phyloP scores from a whole-genome alignment of 1,284 basidiomycete species.

The Puccinia horiana region DNA sequence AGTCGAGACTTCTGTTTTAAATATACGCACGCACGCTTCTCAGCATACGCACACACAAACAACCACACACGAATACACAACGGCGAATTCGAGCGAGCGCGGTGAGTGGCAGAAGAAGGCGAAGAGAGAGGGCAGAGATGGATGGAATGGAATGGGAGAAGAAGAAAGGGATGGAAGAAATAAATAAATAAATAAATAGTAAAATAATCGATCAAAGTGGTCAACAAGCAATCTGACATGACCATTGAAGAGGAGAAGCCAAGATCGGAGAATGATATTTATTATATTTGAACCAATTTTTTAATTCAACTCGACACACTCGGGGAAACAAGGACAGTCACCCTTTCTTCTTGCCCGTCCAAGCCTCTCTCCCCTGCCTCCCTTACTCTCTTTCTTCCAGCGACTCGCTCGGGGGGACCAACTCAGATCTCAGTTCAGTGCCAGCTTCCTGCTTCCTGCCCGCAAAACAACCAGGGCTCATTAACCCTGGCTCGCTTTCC shows the following conservation, averaged over 20 bases:
- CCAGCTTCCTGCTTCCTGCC: background rate
- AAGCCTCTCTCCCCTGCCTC: no score
- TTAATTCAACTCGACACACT: background rate
- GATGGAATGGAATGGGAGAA: background rate
- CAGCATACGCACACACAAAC: background rate
- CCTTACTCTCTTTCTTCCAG: no score
- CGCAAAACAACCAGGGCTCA: background rate
- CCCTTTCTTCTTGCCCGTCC: no score
- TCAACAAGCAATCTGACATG: background rate
- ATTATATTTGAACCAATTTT: background rate
- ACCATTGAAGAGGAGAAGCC: background rate
- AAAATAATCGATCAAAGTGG: background rate
- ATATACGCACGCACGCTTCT: background rate
- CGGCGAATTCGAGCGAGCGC: conserved; percentile 1
- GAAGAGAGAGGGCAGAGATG: conserved; percentile 5
- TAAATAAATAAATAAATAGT: background rate
- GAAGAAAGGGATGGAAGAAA: background rate
- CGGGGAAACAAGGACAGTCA: no score
- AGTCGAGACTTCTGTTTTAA: background rate
- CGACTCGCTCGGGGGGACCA: background rate
- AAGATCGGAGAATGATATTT: background rate
- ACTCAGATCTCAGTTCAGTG: no score
- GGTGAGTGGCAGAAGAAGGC: conserved; percentile 19
- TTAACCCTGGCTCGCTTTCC: background rate
- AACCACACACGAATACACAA: background rate